Conservation (phyloP, 2,329 filamentous ascomycete genomes). For the Grosmannia penicillata region DNA sequence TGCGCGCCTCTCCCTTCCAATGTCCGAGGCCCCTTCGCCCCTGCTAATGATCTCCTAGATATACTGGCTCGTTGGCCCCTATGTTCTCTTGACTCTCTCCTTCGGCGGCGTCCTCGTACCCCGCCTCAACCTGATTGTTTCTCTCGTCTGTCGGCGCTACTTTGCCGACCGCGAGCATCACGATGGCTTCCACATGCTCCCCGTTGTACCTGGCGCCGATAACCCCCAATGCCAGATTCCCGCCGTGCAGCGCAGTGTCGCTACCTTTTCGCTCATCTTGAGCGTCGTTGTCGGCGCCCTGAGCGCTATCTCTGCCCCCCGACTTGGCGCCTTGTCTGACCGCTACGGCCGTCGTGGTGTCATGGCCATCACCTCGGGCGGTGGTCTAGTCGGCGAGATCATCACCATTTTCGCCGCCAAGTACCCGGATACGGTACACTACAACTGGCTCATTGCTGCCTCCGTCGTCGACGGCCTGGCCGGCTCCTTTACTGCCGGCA, state of each 20-base stretch:
- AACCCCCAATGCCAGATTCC: constrained; percentile 65
- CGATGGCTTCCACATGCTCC: constrained; percentile 43
- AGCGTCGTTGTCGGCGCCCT: constrained; percentile 62
- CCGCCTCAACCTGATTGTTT: constrained; percentile 72
- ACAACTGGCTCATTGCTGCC: constrained; percentile 67
- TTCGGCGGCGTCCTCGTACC: constrained; percentile 79
- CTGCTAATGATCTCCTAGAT: constrained; percentile 36
- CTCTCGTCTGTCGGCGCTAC: constrained; percentile 72
- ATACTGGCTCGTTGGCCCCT: constrained; percentile 70
- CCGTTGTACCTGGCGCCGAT: constrained; percentile 50
- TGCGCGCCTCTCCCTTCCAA: neutral
- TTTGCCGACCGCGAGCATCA: constrained; percentile 53
- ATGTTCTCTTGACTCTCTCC: constrained; percentile 67
- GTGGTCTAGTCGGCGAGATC: constrained; percentile 60
- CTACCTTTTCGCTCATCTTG: constrained; percentile 64
- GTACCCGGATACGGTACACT: constrained; percentile 56
- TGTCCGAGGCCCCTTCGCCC: neutral
- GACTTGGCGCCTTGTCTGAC: constrained; percentile 74
- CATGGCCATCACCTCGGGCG: constrained; percentile 57
- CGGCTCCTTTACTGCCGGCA: constrained; percentile 77
- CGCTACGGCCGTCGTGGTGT: constrained; percentile 66
- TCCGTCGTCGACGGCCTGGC: constrained; percentile 67
- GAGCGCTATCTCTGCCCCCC: constrained; percentile 69
- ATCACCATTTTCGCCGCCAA: constrained; percentile 66
- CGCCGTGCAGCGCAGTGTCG: constrained; percentile 61